Evolutionary conservation across 2,329 filamentous ascomycete genomes (phyloP), one percentile per base, ranked within the genome.

Genomic region (Emmonsiellopsis sp.): DNA sequence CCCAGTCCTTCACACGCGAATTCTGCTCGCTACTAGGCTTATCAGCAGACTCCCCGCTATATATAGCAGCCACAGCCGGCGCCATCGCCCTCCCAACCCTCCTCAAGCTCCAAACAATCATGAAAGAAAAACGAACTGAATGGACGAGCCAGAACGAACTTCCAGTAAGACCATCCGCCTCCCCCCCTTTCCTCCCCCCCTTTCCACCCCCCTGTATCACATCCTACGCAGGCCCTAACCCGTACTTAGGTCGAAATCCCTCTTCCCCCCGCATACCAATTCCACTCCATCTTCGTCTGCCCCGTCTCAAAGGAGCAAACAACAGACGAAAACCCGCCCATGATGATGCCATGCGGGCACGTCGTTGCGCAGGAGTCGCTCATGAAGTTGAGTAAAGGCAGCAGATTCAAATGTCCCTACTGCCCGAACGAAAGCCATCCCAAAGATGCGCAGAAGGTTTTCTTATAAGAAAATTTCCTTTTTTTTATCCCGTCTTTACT

Each of bases 211-310:
- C 42, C 45, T 6, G 26, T 26, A 15, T 37, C 11, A 9, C 3
- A 30, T 16, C 11, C 35, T 30, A n/a, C n/a, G 6, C 20, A n/a
- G 40, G 13, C 44, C 26, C 35, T 40, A 38, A 49, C 5, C 15
- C 30, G 15, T 54, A 32, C 38, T 9, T 52, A 80, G 77, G 80
- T 85, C 43, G 83, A 86, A 68, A 84, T 84, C 13, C 80, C 83
- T 0, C 72, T 86, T 3, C 83, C 83, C 2, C 79, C 78, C 2
- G 76, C 77, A 5, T 86, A 84, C 65, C 76, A 80, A 51, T 98
- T 95, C 75, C 93, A 98, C 70, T 87, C 87, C 53, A 96, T 98
- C 65, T 98, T 98, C 67, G 93, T 98, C 42, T 98, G 93, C 65
- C 93, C 93, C 0, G 93, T 98, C 5, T 91, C 86, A 63, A 97